These are phyloP conservation scores for Pseudocercospora musae DNA, from an alignment of 2,329 filamentous ascomycete species.

Conservation along the genomic window DNA sequence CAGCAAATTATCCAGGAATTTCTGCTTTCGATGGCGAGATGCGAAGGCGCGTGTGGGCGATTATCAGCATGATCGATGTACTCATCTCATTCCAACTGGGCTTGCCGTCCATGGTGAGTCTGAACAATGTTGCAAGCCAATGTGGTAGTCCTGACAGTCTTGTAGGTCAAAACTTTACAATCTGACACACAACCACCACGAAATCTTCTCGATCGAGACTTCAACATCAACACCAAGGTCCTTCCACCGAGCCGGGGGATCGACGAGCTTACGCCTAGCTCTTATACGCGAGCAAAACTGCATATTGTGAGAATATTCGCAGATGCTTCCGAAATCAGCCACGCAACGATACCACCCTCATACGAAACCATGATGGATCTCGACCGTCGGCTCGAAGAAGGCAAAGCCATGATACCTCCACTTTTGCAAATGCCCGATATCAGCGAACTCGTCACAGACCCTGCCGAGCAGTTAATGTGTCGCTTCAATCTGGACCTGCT, in stretches of 20 bases:
- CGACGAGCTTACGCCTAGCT: conserved; percentile 35
- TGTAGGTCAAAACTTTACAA: conserved; percentile 31
- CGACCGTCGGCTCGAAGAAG: conserved; percentile 37
- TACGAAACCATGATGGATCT: conserved; percentile 40
- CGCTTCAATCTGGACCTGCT: conserved; percentile 52
- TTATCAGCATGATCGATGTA: conserved; percentile 45
- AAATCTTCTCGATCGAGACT: conserved; percentile 47
- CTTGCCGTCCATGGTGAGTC: conserved; percentile 48
- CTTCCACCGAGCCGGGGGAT: conserved; percentile 38
- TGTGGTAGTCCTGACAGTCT: background rate
- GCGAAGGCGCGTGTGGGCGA: conserved; percentile 45
- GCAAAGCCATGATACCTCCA: conserved; percentile 35
- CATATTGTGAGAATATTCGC: conserved; percentile 38
- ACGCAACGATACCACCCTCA: conserved; percentile 36
- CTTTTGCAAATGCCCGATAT: conserved; percentile 38
- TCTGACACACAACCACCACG: conserved; percentile 44
- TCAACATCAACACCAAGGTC: conserved; percentile 35
- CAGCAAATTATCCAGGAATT: conserved; percentile 42
- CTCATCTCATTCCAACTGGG: conserved; percentile 49
- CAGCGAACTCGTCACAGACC: conserved; percentile 46
- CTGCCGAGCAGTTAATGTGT: conserved; percentile 51
- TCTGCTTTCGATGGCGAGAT: conserved; percentile 46
- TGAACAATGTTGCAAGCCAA: too few species aligned
- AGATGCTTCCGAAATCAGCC: conserved; percentile 39
- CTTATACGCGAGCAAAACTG: conserved; percentile 38